Evolutionary conservation across 805 yeast genomes (phyloP).

Genomic region (Danielozyma ontarioensis): DNA sequence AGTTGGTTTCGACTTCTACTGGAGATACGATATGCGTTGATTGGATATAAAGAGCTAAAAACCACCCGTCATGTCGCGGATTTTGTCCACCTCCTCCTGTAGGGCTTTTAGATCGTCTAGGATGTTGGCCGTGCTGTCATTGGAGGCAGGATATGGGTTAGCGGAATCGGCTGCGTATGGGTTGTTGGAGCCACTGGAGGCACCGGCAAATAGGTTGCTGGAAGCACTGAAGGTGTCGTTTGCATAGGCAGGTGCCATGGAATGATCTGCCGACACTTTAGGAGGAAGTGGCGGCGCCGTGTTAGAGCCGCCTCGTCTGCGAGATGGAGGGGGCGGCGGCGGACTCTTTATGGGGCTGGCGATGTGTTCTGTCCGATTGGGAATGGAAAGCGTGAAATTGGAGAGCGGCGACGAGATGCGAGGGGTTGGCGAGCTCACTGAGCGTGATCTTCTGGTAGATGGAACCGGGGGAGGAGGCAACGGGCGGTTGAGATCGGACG

Average conservation of each 20-base stretch:
- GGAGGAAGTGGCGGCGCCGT: constrained; percentile 8
- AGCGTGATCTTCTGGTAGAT: constrained; percentile 30
- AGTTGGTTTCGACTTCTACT: too few species aligned
- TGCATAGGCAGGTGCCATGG: neutral
- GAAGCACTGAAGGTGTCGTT: too few species aligned
- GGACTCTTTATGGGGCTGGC: constrained; percentile 17
- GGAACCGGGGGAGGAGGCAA: constrained; percentile 35
- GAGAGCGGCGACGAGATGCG: constrained; percentile 8
- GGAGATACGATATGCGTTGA: too few species aligned
- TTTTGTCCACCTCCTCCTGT: constrained; percentile 64
- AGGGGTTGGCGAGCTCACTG: constrained; percentile 27
- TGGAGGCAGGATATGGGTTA: constrained; percentile 1
- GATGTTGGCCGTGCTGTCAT: constrained; percentile 44
- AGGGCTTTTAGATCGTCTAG: constrained; percentile 61
- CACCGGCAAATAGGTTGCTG: too few species aligned
- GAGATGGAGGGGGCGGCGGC: constrained; percentile 40
- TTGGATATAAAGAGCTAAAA: too few species aligned
- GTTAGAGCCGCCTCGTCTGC: constrained; percentile 22
- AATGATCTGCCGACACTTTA: constrained; percentile 5
- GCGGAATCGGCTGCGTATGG: constrained; percentile 1
- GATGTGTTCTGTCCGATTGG: constrained; percentile 22
- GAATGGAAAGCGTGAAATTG: constrained; percentile 4
- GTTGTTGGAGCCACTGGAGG: constrained; percentile 3
- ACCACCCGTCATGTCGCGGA: constrained; percentile 44
- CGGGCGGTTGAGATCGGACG: constrained; percentile 6